Base-by-base conservation (phyloP, 2,329 filamentous ascomycete species). In the Ophiognomonia clavigignenti-juglandacearum region DNA sequence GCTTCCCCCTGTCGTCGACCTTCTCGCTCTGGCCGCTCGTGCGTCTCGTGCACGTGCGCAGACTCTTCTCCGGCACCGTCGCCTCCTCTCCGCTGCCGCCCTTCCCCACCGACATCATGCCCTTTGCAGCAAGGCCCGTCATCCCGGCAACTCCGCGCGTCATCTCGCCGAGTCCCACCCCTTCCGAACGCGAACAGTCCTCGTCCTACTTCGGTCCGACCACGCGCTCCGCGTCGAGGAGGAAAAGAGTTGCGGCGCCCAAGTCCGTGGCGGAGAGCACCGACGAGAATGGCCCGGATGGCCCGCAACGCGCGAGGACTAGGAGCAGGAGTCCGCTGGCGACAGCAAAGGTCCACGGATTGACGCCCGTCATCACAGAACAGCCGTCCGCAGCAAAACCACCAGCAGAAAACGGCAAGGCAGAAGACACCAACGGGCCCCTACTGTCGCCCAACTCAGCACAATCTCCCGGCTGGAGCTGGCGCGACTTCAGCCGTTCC, bases 401-500 rank as follows among this genome's bases (percentile, higher is more conserved):
- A 11, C 11, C 27, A n/a, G 16, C 52, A 65, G 65, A 45, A 67
- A 54, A 60, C 19, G 56, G 54, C 50, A 59, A 58, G 44, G 45
- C 42, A 18, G 14, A 36, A 31, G 39, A 46, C 6, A 57, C 70
- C n/a, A 86, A 88, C 58, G 85, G 84, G 18, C 82, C 88, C 57
- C 72, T 92, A 57, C 72, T 92, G 42, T 84, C 83, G 18, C 86
- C 85, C 11, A 85, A 85, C 3, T 72, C 78, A 23, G 74, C 77
- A 6, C 6, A 76, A 6, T 77, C 75, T n/a, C 57, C 71, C 4
- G 82, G 84, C 53, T 87, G 86, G 71, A 87, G 78, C 64, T 95
- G 89, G 88, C 81, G 87, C 51, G 88, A 92, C 62, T 80, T 96
- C 63, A 96, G 89, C 59, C 81, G 93, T 53, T 95, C 89, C 57